Base-by-base conservation (phyloP, 2,329 filamentous ascomycete genomes). In the Colletotrichum cuscutae region DNA sequence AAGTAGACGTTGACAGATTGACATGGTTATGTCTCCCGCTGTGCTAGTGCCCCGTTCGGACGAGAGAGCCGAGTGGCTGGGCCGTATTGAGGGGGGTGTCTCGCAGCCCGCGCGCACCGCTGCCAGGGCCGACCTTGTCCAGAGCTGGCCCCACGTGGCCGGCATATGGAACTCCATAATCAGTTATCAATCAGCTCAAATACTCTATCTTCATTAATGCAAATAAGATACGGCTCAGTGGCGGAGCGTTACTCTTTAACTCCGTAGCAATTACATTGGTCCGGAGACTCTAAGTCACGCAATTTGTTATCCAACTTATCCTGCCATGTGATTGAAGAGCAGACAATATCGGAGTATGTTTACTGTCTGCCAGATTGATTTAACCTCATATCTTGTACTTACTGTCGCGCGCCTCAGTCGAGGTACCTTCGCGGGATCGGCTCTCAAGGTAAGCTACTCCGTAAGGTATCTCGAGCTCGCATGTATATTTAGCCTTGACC, bases 21-120 rank as follows among this genome's bases (percentile, higher is more conserved):
- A 63, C 65, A 58, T n/a, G 58, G 53, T 30, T 53, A 24, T 24
- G 32, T 72, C 65, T 69, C 53, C 65, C 70, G 54, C 54, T 49
- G 19, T 59, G 54, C 49, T 37, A 5, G 12, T 42, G 15, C 54
- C 46, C 46, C 4, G 42, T 69, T 64, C 30, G 32, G 70, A 49
- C 19, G 32, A 52, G 7, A 11, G 35, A 3, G 64, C 64, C 26
- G 46, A 28, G n/a, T 35, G 8, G 63, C 24, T 13, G 42, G 11
- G 15, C n/a, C n/a, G 46, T 53, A 63, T 60, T 0, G 15, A 24
- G 19, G 26, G 19, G n/a, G 57, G 30, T 46, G 65, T 28, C 22
- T 69, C 70, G 65, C 30, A 26, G n/a, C 65, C 69, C 69, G 69
- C 69, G 69, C 58, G 65, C 57, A 35, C 58, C 64, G 69, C 22